Percentiles rank a stretch among this genome's conserved stretches.
These are phyloP conservation scores for Coniochaeta sp. DNA, from an alignment of 2,329 filamentous ascomycete species.

Conservation along the genomic window DNA sequence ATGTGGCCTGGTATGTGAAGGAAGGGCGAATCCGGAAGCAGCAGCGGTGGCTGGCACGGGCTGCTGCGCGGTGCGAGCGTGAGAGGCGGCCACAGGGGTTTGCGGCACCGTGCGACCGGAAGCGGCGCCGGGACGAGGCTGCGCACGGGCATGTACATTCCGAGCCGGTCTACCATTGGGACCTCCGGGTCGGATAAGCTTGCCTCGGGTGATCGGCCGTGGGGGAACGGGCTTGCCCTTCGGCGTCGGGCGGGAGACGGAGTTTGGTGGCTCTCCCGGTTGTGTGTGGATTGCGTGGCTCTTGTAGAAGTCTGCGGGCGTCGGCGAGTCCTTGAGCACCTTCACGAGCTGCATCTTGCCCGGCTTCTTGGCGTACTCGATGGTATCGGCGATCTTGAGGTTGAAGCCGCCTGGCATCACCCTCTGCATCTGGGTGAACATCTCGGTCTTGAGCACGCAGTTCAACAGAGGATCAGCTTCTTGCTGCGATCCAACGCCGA, in stretches of 20 bases:
- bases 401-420: slow-evolving; percentile 74
- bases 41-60: slow-evolving; percentile 16
- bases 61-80: slow-evolving; percentile 18
- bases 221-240: slow-evolving; percentile 79
- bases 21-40: slow-evolving; percentile 21
- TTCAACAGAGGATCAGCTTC: slow-evolving; percentile 90
- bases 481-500: slow-evolving; percentile 82
- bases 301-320: slow-evolving; percentile 82
- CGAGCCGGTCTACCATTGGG: slow-evolving; percentile 75
- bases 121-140: neutral
- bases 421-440: slow-evolving; percentile 85
- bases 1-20: slow-evolving; percentile 45
- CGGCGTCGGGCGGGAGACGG: slow-evolving; percentile 75
- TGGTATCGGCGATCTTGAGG: slow-evolving; percentile 73
- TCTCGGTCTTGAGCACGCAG: slow-evolving; percentile 93
- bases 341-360: slow-evolving; percentile 87
- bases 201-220: slow-evolving; percentile 87
- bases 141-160: slow-evolving; percentile 30
- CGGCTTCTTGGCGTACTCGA: slow-evolving; percentile 97
- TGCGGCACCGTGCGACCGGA: slow-evolving; percentile 11
- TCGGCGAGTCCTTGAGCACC: slow-evolving; percentile 77
- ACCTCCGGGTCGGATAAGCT: slow-evolving; percentile 86
- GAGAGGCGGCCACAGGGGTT: slow-evolving; percentile 15
- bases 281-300: slow-evolving; percentile 84
- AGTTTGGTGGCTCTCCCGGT: slow-evolving; percentile 75